Percentiles rank a stretch among this genome's conserved stretches.
Evolutionary conservation across 2,329 filamentous ascomycete species (phyloP).

Genomic region (Fusarium sp.): DNA sequence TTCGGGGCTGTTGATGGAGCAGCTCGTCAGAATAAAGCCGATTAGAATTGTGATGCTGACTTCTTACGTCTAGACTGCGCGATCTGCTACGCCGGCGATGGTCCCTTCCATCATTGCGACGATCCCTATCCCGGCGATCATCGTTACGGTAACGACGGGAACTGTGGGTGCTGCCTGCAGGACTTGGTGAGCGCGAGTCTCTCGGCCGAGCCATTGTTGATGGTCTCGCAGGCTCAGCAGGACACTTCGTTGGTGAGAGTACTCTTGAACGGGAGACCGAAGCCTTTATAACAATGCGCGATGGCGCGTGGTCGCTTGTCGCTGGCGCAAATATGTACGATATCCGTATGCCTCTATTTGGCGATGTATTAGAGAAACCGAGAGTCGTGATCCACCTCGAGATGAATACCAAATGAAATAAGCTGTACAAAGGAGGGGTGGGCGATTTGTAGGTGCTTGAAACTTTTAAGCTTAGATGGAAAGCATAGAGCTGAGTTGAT

Average conservation of each 20-base stretch:
- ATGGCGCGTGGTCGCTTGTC: slow-evolving; percentile 30
- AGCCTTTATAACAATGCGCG: slow-evolving; percentile 37
- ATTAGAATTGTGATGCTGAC: slow-evolving; percentile 31
- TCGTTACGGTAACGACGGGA: slow-evolving; percentile 75
- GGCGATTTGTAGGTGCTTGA: slow-evolving; percentile 11
- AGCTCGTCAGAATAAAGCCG: slow-evolving; percentile 55
- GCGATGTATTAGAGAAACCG: neutral
- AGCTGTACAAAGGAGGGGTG: slow-evolving; percentile 23
- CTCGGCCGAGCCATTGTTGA: slow-evolving; percentile 70
- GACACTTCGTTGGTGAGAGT: slow-evolving; percentile 55
- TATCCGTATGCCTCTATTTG: neutral
- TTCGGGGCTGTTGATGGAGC: slow-evolving; percentile 62
- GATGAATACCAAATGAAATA: slow-evolving; percentile 1
- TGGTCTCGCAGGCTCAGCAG: slow-evolving; percentile 57
- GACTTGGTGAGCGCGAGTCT: slow-evolving; percentile 89
- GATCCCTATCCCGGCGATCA: slow-evolving; percentile 66
- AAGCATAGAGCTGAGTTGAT: slow-evolving; percentile 25
- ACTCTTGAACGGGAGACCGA: slow-evolving; percentile 49
- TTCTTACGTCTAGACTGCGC: slow-evolving; percentile 72
- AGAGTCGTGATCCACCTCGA: slow-evolving; percentile 1
- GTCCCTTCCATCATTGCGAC: slow-evolving; percentile 62
- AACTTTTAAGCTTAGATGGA: slow-evolving; percentile 23
- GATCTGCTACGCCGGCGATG: slow-evolving; percentile 69
- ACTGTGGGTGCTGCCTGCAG: slow-evolving; percentile 85
- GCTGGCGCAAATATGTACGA: slow-evolving; percentile 14